These are phyloP conservation scores for Alternaria longipes DNA, from an alignment of 2,329 filamentous ascomycete genomes.

Conservation along the genomic window DNA sequence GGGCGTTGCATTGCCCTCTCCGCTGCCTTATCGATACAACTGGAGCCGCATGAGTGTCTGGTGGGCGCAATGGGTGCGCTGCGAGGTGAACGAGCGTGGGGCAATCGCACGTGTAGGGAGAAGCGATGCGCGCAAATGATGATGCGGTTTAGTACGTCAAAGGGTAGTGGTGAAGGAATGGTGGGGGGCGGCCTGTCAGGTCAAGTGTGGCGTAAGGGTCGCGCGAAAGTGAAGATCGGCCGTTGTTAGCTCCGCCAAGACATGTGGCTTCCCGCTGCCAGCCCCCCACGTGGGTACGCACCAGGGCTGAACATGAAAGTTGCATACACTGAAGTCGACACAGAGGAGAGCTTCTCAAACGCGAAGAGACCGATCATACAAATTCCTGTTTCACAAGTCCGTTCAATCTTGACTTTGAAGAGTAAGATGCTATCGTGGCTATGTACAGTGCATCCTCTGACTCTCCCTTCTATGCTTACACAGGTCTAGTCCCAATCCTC, in stretches of 20 bases:
- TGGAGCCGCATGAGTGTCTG: constrained; percentile 29
- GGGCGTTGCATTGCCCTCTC: constrained; percentile 53
- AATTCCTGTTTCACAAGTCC: background rate
- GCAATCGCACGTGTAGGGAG: background rate
- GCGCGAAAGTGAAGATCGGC: background rate
- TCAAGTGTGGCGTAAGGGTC: background rate
- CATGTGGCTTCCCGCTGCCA: background rate
- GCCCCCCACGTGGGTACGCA: background rate
- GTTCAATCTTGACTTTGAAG: background rate
- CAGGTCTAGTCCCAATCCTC: no score
- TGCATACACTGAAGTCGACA: background rate
- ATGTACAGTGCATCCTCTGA: constrained; percentile 1
- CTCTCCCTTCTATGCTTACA: background rate
- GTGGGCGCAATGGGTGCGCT: constrained; percentile 29
- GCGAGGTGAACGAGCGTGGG: constrained; percentile 1
- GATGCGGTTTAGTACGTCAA: background rate
- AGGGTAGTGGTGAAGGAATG: constrained; percentile 1
- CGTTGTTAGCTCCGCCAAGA: background rate
- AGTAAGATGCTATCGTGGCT: background rate
- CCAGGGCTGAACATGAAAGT: background rate
- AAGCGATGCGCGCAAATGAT: constrained; percentile 6
- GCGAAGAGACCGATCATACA: background rate
- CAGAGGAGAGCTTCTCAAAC: background rate
- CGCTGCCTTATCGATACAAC: constrained; percentile 32
- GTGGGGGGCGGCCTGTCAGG: constrained; percentile 7